Evolutionary conservation across 495 filamentous ascomycete species (phyloP).

Genomic region (Parachaetomium inaequale): DNA sequence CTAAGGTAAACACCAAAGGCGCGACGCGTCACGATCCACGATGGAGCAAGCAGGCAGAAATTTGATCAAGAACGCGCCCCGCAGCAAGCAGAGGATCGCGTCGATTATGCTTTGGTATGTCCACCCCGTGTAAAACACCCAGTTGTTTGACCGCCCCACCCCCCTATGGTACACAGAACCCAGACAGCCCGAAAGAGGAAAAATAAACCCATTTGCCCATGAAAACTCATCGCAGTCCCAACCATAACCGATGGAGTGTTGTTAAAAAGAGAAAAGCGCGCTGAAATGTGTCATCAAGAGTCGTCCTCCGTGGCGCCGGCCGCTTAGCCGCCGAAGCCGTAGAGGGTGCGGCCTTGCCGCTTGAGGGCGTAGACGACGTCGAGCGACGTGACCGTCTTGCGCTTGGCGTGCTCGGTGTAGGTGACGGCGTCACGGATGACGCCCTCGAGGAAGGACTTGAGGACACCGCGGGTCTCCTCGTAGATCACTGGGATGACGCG

Average conservation of each 20-base stretch:
- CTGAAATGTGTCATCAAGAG: slow-evolving; percentile 16
- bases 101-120: slow-evolving; percentile 28
- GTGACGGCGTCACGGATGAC: slow-evolving; percentile 99
- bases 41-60: neutral
- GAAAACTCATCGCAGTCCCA: slow-evolving; percentile 20
- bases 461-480: slow-evolving; percentile 99
- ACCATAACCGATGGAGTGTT: slow-evolving; percentile 16
- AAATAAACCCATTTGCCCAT: slow-evolving; percentile 25
- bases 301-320: neutral
- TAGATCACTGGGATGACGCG: slow-evolving; percentile 68
- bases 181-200: neutral
- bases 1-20: slow-evolving; percentile 11
- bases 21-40: slow-evolving; percentile 8
- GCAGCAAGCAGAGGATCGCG: slow-evolving; percentile 5
- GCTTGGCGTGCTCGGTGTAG: slow-evolving; percentile 96
- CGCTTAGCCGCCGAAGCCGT: slow-evolving; percentile 92
- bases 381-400: slow-evolving; percentile 93
- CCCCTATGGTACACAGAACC: slow-evolving; percentile 22
- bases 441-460: slow-evolving; percentile 99
- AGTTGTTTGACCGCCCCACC: slow-evolving; percentile 8
- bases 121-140: slow-evolving; percentile 23
- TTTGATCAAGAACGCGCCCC: slow-evolving; percentile 20
- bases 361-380: slow-evolving; percentile 94
- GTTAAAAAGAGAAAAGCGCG: slow-evolving; percentile 10
- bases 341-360: slow-evolving; percentile 90